A percentile compares a stretch with the other conserved stretches of the same genome.
Conservation (phyloP, 1,284 basidiomycete species). For the Lentinula novae-zelandiae region DNA sequence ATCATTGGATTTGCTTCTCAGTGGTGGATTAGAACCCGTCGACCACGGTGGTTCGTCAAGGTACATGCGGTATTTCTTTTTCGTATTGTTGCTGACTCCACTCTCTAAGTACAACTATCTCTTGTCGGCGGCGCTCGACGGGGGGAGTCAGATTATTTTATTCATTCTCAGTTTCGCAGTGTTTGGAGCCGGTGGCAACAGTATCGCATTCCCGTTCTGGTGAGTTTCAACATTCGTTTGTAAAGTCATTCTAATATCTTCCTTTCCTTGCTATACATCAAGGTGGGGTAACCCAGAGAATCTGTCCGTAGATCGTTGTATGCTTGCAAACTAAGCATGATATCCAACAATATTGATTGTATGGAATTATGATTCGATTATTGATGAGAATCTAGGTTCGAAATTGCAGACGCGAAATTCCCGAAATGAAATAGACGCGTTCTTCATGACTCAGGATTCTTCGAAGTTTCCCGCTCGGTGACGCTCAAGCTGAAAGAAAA, state of each 20-base stretch:
- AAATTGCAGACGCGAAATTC: no score
- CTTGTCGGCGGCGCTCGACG: conserved; percentile 41
- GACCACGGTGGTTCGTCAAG: conserved; percentile 48
- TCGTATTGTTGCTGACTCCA: not conserved
- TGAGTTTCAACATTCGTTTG: conserved; percentile 13
- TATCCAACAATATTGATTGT: no score
- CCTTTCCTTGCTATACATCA: not conserved
- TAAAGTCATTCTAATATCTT: not conserved
- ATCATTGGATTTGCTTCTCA: conserved; percentile 44
- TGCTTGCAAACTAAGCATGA: conserved; percentile 8
- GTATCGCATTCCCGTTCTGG: conserved; percentile 52
- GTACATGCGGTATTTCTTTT: conserved; percentile 17
- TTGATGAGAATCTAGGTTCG: no score
- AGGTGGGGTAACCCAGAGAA: conserved; percentile 24
- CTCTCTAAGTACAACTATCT: conserved; percentile 23
- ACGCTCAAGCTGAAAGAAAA: no score
- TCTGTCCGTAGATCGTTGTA: conserved; percentile 35
- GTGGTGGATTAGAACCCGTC: conserved; percentile 43
- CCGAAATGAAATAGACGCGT: no score
- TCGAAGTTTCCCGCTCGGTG: no score
- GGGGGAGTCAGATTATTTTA: conserved; percentile 44
- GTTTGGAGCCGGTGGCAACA: conserved; percentile 59
- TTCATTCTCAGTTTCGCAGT: conserved; percentile 59
- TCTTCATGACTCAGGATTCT: no score
- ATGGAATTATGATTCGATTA: no score